Evolutionary conservation across 163 green algal species (phyloP).

Genomic region (Prototheca wickerhamii): DNA sequence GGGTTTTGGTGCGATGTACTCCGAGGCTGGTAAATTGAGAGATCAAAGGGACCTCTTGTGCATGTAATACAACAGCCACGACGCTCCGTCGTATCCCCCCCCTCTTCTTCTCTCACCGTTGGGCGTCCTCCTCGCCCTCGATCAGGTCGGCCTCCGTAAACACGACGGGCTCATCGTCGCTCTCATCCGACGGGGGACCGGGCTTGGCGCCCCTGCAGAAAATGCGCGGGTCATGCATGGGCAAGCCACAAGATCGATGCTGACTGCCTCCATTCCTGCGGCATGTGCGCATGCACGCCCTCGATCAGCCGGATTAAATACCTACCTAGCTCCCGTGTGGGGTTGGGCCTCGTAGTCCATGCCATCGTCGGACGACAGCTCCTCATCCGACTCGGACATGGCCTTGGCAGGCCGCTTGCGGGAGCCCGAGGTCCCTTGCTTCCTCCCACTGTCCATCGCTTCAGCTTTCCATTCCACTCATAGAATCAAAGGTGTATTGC

Average conservation of each 20-base stretch:
- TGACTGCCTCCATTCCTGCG: too few species aligned
- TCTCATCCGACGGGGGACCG: constrained; percentile 6
- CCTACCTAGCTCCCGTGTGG: not conserved
- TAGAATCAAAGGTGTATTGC: too few species aligned
- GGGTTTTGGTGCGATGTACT: not conserved
- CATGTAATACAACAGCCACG: not conserved
- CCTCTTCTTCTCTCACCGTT: not conserved
- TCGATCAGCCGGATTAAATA: not conserved
- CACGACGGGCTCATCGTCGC: constrained; percentile 1
- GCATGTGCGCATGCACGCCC: not conserved
- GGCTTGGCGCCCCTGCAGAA: too few species aligned
- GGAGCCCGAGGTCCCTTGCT: not conserved
- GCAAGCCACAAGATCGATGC: too few species aligned
- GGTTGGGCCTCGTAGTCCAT: constrained; percentile 1
- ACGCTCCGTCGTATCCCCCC: not conserved
- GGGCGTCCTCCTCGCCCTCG: constrained; percentile 22
- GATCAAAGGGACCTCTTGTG: not conserved
- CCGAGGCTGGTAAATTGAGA: not conserved
- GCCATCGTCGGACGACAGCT: constrained; percentile 19
- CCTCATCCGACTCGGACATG: constrained; percentile 10
- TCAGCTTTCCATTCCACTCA: too few species aligned
- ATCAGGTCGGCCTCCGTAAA: constrained; percentile 22
- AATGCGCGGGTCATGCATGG: too few species aligned
- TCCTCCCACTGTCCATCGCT: too few species aligned
- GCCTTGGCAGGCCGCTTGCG: constrained; percentile 11